Evolutionary conservation across 2,329 filamentous ascomycete genomes (phyloP).

Genomic region (Aspergillus spinulosporus): DNA sequence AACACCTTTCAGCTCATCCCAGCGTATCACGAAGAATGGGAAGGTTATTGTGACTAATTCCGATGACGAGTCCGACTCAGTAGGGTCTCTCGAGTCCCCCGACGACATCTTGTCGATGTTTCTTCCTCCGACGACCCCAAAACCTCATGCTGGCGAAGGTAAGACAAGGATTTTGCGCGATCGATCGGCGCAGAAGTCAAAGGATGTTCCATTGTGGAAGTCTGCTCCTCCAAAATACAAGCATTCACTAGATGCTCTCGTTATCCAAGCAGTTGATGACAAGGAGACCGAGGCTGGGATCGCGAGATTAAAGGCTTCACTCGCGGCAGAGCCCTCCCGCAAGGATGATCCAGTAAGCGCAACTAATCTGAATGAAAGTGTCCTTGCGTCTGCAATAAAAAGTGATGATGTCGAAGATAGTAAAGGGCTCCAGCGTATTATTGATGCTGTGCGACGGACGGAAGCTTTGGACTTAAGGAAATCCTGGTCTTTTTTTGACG

Average conservation of each 20-base stretch:
- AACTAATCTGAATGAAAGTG: constrained; percentile 36
- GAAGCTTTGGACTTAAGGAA: constrained; percentile 57
- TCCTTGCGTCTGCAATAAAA: constrained; percentile 46
- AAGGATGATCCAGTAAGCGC: background rate
- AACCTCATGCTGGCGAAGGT: constrained; percentile 14
- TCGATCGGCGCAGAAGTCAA: constrained; percentile 21
- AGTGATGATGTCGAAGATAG: constrained; percentile 46
- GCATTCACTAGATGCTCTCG: constrained; percentile 63
- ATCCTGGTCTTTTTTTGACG: constrained; percentile 59
- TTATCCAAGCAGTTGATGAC: constrained; percentile 61
- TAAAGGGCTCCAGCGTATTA: constrained; percentile 49
- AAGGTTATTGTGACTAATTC: constrained; percentile 62
- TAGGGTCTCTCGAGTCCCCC: constrained; percentile 56
- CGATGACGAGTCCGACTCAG: constrained; percentile 66
- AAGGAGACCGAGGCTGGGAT: constrained; percentile 58
- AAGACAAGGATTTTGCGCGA: constrained; percentile 15
- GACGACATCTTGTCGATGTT: constrained; percentile 50
- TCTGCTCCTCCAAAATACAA: constrained; percentile 53
- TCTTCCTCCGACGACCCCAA: constrained; percentile 16
- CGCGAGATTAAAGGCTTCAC: constrained; percentile 37
- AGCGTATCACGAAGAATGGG: constrained; percentile 59
- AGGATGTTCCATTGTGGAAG: constrained; percentile 12
- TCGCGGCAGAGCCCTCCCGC: background rate
- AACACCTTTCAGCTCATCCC: constrained; percentile 36
- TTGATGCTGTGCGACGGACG: constrained; percentile 60